Conservation (phyloP, 495 filamentous ascomycete genomes). For the Podospora anserina region DNA sequence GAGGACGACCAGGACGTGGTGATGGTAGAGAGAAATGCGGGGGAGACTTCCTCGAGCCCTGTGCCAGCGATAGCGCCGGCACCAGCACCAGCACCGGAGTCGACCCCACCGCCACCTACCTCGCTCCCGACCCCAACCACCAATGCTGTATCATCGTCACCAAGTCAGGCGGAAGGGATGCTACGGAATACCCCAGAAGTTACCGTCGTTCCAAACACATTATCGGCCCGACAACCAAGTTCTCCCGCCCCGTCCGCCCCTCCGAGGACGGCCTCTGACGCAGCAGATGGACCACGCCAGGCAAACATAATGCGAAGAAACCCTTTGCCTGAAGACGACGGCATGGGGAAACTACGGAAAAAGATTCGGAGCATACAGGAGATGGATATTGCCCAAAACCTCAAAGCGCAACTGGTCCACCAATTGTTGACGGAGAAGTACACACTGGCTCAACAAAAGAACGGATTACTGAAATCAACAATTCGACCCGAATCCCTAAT, state of each 20-base stretch:
- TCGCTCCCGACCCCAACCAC: background rate
- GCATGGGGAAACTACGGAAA: slow-evolving; percentile 71
- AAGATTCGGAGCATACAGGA: slow-evolving; percentile 76
- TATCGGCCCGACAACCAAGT: background rate
- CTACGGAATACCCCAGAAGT: background rate
- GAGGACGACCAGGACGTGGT: slow-evolving; percentile 18
- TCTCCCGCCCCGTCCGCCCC: background rate
- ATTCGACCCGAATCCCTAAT: slow-evolving; percentile 32
- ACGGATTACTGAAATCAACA: slow-evolving; percentile 20
- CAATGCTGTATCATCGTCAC: background rate
- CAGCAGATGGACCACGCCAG: background rate
- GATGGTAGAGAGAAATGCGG: slow-evolving; percentile 1
- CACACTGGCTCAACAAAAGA: slow-evolving; percentile 22
- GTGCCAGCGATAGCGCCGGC: background rate
- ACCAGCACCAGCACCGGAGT: background rate
- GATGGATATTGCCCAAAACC: slow-evolving; percentile 57
- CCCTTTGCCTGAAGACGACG: slow-evolving; percentile 83
- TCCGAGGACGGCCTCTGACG: background rate
- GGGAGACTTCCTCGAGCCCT: background rate
- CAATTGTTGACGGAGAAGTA: slow-evolving; percentile 78
- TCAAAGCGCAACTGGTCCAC: slow-evolving; percentile 85
- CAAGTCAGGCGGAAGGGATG: background rate
- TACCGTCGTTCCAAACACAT: background rate
- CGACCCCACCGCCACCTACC: background rate
- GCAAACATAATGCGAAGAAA: background rate